These are phyloP conservation scores for Pyracantha coccinea DNA, from an alignment of 331 rosid species.

Conservation along the genomic window DNA sequence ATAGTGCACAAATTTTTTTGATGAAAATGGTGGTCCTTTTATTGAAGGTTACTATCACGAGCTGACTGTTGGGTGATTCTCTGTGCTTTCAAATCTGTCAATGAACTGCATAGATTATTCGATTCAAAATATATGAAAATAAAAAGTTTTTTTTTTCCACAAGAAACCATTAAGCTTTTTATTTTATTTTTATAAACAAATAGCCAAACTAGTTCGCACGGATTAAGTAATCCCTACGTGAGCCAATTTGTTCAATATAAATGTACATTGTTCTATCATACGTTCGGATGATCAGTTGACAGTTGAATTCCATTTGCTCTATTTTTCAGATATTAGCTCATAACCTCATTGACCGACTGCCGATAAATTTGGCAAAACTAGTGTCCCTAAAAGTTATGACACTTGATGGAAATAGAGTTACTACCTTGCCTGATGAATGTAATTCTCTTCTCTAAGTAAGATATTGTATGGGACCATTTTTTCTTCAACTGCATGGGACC, in stretches of 20 bases:
- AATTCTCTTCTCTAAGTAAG: conserved; percentile 46
- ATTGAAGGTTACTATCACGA: neutral
- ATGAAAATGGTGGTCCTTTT: neutral
- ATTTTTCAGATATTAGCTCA: conserved; percentile 58
- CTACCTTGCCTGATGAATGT: conserved; percentile 97
- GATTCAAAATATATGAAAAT: neutral
- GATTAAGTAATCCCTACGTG: neutral
- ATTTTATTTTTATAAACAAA: neutral
- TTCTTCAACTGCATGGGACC: neutral
- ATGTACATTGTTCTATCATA: neutral
- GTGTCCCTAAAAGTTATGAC: conserved; percentile 72
- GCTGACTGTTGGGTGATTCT: neutral
- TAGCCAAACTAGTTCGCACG: neutral
- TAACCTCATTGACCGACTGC: conserved; percentile 74
- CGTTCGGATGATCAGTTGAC: neutral
- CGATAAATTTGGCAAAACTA: conserved; percentile 84
- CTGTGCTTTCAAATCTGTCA: neutral
- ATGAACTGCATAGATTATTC: neutral
- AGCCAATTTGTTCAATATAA: neutral
- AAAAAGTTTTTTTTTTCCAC: neutral
- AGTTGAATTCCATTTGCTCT: conserved; percentile 3
- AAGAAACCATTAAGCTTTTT: neutral
- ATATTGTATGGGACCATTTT: neutral
- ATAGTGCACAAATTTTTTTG: neutral
- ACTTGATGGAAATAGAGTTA: conserved; percentile 74